Evolutionary conservation across 1,284 basidiomycete species (phyloP), one percentile per base, ranked within the genome.

Genomic region (Ustilago nuda): DNA sequence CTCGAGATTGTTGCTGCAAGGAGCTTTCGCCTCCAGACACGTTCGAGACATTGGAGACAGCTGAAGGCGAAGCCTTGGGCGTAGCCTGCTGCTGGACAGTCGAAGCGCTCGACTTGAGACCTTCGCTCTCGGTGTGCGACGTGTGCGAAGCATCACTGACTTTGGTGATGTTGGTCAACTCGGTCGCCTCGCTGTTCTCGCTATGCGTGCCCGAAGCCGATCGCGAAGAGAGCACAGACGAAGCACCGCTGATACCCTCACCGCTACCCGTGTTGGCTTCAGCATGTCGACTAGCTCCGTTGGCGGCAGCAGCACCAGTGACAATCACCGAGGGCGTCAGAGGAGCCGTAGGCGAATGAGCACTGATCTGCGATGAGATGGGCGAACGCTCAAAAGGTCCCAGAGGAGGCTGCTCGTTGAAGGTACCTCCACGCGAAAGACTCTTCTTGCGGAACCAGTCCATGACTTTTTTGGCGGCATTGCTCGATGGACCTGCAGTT

Each of bases 361-460:
- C 19, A 19, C 60, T 41, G 30, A 56, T 55, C 8, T 56, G 66
- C 19, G 62, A 51, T 19, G 63, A 65, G 23, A 65, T 55, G 5
- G 68, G 74, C 48, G 58, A 35, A 15, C 59, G 39, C 66, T 85
- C 69, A 45, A 72, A 78, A 53, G 81, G 61, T 46, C 74, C 73
- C 5, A 82, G 61, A 15, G 82, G 80, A 11, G 80, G 79, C 68
- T 81, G 79, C 53, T 83, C 82, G 59, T 66, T 71, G 58, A 81
- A 80, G 3, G 59, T 63, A 36, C 81, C 77, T 62, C 87, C 87
- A 45, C 43, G 43, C 32, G 87, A 87, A 4, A 88, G 82, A 36
- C 87, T 88, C 83, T 89, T 89, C 70, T 88, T 87, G 37, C 89
- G 83, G 87, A 90, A 90, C 89, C 89, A 90, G 78, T 90, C 89